Percentiles rank a stretch among this genome's conserved stretches.
Conservation (phyloP, 2,329 filamentous ascomycete species). For the Metarhizium sp. region DNA sequence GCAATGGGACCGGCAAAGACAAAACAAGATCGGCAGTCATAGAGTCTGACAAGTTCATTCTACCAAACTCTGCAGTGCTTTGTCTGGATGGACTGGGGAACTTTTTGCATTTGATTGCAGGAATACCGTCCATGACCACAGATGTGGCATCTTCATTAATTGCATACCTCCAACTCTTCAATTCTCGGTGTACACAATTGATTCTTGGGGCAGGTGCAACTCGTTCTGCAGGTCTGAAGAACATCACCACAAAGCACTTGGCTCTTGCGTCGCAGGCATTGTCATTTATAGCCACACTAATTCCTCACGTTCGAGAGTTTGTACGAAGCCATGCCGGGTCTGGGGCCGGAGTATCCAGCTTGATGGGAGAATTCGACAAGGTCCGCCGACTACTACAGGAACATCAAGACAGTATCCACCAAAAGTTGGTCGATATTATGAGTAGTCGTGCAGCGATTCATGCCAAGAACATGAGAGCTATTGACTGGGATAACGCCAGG, state of each 20-base stretch:
- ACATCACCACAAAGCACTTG: slow-evolving; percentile 93
- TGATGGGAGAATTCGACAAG: slow-evolving; percentile 83
- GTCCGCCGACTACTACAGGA: slow-evolving; percentile 76
- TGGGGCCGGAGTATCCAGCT: slow-evolving; percentile 39
- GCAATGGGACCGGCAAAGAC: slow-evolving; percentile 46
- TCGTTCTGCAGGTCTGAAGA: slow-evolving; percentile 78
- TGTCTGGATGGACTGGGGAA: slow-evolving; percentile 74
- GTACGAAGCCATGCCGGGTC: slow-evolving; percentile 63
- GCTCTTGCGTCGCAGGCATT: slow-evolving; percentile 85
- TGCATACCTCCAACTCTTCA: slow-evolving; percentile 86
- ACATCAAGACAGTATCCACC: slow-evolving; percentile 82
- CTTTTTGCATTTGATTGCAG: slow-evolving; percentile 73
- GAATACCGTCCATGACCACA: slow-evolving; percentile 79
- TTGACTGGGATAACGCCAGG: slow-evolving; percentile 59
- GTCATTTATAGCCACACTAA: slow-evolving; percentile 75
- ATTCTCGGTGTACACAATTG: slow-evolving; percentile 90
- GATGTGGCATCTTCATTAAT: slow-evolving; percentile 74
- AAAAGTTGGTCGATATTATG: slow-evolving; percentile 92
- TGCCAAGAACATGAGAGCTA: slow-evolving; percentile 62
- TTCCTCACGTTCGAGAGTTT: slow-evolving; percentile 87
- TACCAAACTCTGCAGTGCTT: slow-evolving; percentile 73
- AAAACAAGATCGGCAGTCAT: slow-evolving; percentile 66
- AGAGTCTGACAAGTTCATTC: slow-evolving; percentile 75
- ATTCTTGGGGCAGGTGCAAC: slow-evolving; percentile 93
- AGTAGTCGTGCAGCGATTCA: slow-evolving; percentile 64